These are phyloP conservation scores for Prunus dulcis DNA, from an alignment of 306 rosid species.

Conservation along the genomic window DNA sequence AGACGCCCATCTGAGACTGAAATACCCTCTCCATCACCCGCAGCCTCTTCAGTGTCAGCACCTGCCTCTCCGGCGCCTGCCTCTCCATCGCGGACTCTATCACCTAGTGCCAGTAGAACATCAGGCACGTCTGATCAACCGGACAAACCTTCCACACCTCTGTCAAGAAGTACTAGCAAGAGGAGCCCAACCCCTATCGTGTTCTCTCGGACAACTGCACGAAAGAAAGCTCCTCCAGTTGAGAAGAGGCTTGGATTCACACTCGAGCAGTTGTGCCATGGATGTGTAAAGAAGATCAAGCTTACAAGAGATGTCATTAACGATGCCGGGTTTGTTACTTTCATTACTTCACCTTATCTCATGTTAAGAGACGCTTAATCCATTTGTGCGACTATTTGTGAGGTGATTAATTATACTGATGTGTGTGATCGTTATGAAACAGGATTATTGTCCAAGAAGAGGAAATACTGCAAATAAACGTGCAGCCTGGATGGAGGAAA, in stretches of 20 bases:
- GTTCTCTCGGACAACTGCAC: constrained; percentile 64
- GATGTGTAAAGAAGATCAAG: constrained; percentile 67
- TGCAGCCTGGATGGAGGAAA: constrained; percentile 87
- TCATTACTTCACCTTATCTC: neutral
- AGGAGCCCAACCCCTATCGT: constrained; percentile 66
- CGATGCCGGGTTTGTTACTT: constrained; percentile 57
- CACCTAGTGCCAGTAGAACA: neutral
- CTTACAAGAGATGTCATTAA: constrained; percentile 62
- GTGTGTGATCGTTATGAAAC: neutral
- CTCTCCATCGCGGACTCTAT: neutral
- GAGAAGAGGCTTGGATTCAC: constrained; percentile 65
- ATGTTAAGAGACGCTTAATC: no score
- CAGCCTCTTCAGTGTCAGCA: neutral
- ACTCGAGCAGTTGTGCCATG: constrained; percentile 71
- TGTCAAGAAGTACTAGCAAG: constrained; percentile 39
- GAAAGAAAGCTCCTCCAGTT: constrained; percentile 48
- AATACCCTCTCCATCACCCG: constrained; percentile 2
- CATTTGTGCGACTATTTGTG: no score
- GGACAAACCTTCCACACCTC: constrained; percentile 27
- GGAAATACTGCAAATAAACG: constrained; percentile 57
- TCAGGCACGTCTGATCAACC: constrained; percentile 2
- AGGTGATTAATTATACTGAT: neutral
- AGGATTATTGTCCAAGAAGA: constrained; percentile 69
- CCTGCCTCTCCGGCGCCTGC: neutral
- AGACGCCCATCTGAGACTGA: constrained; percentile 3